Conservation (phyloP, 331 rosid species). For the Phaseolus coccineus region DNA sequence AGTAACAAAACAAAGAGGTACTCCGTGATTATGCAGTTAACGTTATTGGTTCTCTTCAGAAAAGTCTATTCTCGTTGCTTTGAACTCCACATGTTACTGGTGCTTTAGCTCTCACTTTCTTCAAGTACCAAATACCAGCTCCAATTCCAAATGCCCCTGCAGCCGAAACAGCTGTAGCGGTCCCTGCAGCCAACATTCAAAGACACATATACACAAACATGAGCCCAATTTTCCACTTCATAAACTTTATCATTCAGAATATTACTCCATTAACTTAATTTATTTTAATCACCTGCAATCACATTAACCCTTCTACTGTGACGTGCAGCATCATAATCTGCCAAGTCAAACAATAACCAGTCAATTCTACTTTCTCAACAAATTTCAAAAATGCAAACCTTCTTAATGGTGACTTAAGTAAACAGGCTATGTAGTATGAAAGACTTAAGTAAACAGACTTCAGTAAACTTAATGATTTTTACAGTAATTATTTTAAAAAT, state of each 20-base stretch:
- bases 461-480: not conserved
- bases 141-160: constrained; percentile 83
- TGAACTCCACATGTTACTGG: constrained; percentile 86
- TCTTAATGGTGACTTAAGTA: not conserved
- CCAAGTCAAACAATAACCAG: constrained; percentile 22
- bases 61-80: constrained; percentile 81
- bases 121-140: constrained; percentile 72
- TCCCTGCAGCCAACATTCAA: constrained; percentile 54
- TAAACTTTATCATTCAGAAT: constrained; percentile 2
- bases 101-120: constrained; percentile 74
- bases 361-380: not conserved
- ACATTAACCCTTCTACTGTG: constrained; percentile 50
- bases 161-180: constrained; percentile 66
- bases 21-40: constrained; percentile 36
- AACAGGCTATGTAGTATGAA: not conserved
- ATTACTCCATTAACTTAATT: not conserved
- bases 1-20: constrained; percentile 31
- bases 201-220: constrained; percentile 11
- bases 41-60: constrained; percentile 49
- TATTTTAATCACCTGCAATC: constrained; percentile 61
- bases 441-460: not conserved
- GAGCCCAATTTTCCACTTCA: not conserved
- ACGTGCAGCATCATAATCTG: constrained; percentile 57
- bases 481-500: not conserved
- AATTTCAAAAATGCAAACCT: not conserved